phyloP scores from a whole-genome alignment of 1,139 yeast genomes.

The Geotrichum aggregatum region DNA sequence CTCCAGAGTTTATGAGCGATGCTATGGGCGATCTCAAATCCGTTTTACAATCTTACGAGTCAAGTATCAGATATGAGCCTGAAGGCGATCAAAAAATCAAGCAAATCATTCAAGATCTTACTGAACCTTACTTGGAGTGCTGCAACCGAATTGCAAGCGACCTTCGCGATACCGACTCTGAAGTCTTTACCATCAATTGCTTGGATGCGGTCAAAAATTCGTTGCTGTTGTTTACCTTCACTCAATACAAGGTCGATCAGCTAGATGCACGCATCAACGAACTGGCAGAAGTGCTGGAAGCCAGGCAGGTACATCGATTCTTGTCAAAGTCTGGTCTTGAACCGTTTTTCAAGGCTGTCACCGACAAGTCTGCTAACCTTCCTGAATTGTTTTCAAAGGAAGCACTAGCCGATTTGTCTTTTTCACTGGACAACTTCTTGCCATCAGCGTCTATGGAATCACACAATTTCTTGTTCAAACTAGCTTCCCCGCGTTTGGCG shows the following conservation, averaged over 20 bases:
- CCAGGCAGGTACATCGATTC: slow-evolving; percentile 31
- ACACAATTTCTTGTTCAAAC: slow-evolving; percentile 30
- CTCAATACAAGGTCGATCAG: slow-evolving; percentile 36
- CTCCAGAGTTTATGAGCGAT: slow-evolving; percentile 39
- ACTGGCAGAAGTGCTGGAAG: slow-evolving; percentile 33
- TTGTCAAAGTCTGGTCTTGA: slow-evolving; percentile 31
- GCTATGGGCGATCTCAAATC: slow-evolving; percentile 36
- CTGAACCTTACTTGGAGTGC: slow-evolving; percentile 38
- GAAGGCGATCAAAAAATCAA: slow-evolving; percentile 30
- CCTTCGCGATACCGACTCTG: slow-evolving; percentile 29
- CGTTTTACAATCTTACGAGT: slow-evolving; percentile 38
- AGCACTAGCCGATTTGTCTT: slow-evolving; percentile 38
- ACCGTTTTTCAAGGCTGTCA: slow-evolving; percentile 9
- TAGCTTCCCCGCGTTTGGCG: slow-evolving; percentile 38
- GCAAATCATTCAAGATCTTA: slow-evolving; percentile 35
- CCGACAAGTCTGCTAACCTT: slow-evolving; percentile 9
- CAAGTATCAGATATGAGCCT: slow-evolving; percentile 32
- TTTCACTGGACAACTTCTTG: slow-evolving; percentile 37
- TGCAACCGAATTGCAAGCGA: slow-evolving; percentile 35
- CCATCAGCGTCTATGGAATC: slow-evolving; percentile 39
- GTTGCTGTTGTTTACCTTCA: slow-evolving; percentile 35
- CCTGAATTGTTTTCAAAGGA: slow-evolving; percentile 21
- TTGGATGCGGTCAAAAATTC: slow-evolving; percentile 36
- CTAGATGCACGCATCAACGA: slow-evolving; percentile 32
- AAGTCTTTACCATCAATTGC: slow-evolving; percentile 39